phyloP scores from a whole-genome alignment of 345 rosid species.

The Citrus medica region DNA sequence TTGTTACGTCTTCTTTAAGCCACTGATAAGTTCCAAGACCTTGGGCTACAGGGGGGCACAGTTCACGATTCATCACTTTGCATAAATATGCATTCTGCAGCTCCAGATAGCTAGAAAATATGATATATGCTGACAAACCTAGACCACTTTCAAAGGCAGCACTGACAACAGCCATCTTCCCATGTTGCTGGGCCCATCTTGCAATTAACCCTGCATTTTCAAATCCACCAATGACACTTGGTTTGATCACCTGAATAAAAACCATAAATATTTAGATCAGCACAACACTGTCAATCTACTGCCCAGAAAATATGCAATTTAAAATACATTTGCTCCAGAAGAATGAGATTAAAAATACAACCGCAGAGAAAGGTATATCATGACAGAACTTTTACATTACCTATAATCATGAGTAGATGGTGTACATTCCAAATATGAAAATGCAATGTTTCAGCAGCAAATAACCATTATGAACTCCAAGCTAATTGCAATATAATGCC shows the following conservation, averaged over 20 bases:
- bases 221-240: slow-evolving; percentile 86
- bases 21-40: slow-evolving; percentile 91
- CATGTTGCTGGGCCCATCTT: slow-evolving; percentile 73
- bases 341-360: not conserved
- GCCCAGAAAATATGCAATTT: not conserved
- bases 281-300: not conserved
- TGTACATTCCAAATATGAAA: not conserved
- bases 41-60: slow-evolving; percentile 55
- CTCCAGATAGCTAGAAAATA: slow-evolving; percentile 74
- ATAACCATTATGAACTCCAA: not conserved
- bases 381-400: not conserved
- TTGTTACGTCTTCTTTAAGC: slow-evolving; percentile 78
- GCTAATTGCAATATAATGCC: not conserved
- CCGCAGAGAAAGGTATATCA: not conserved
- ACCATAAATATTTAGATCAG: slow-evolving; percentile 16
- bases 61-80: slow-evolving; percentile 33
- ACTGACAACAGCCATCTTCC: slow-evolving; percentile 88
- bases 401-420: not conserved
- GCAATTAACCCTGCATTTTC: slow-evolving; percentile 77
- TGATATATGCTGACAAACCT: slow-evolving; percentile 62
- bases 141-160: slow-evolving; percentile 87
- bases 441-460: not conserved
- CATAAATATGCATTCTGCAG: slow-evolving; percentile 46
- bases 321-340: not conserved
- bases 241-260: slow-evolving; percentile 72